These are phyloP conservation scores for Endocalyx cinctus DNA, from an alignment of 2,329 filamentous ascomycete genomes.

Conservation along the genomic window DNA sequence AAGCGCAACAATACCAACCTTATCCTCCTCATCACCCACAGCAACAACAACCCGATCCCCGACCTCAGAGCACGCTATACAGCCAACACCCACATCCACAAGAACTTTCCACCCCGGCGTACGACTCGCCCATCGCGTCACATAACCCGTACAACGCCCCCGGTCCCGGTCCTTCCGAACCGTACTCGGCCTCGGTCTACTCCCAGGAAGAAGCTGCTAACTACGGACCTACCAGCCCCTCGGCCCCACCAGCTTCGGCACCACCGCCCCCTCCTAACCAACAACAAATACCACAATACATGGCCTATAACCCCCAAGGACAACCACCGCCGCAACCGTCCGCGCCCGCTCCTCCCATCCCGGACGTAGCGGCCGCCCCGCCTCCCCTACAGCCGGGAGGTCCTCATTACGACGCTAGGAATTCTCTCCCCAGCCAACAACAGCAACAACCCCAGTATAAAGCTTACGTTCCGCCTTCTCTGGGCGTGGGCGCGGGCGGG, in stretches of 20 bases:
- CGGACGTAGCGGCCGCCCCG: conserved; percentile 34
- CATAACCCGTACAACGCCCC: conserved; percentile 32
- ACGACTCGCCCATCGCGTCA: conserved; percentile 65
- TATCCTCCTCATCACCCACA: conserved; percentile 41
- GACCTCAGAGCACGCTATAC: conserved; percentile 64
- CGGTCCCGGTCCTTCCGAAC: conserved; percentile 33
- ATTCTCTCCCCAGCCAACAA: conserved; percentile 45
- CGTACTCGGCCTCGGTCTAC: conserved; percentile 44
- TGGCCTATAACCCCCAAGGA: conserved; percentile 21
- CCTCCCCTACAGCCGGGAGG: conserved; percentile 42
- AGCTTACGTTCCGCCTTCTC: conserved; percentile 54
- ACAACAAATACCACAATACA: conserved; percentile 32
- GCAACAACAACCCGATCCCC: conserved; percentile 41
- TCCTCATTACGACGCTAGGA: conserved; percentile 43
- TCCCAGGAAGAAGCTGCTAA: conserved; percentile 42
- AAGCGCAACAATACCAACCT: conserved; percentile 43
- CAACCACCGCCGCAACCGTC: conserved; percentile 24
- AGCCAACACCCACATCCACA: too few relatives aligned
- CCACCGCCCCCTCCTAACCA: conserved; percentile 19
- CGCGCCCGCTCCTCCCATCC: conserved; percentile 37
- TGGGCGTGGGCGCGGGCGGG: conserved; percentile 32
- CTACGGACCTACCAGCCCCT: conserved; percentile 20
- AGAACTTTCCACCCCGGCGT: conserved; percentile 72
- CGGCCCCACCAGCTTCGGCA: conserved; percentile 21
- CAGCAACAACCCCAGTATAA: conserved; percentile 49